A percentile compares a stretch with the other conserved stretches of the same genome.
Conservation (phyloP, 768 basidiomycete genomes). For the Pisolithus tinctorius region DNA sequence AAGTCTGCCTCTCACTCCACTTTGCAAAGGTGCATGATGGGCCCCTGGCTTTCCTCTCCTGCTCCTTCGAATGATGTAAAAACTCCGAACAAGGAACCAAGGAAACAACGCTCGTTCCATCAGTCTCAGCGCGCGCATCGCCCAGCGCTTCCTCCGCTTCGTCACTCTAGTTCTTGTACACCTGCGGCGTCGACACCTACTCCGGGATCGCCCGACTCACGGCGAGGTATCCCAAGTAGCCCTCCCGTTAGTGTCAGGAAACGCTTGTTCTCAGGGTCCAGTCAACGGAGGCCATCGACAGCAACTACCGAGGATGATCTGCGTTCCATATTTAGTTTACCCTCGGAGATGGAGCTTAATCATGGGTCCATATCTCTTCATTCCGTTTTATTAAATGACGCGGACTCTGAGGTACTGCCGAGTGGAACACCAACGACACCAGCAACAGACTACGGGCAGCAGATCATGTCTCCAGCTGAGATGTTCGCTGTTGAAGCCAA, state of each 20-base stretch:
- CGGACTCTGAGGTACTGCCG: constrained; percentile 32
- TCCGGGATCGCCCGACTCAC: constrained; percentile 3
- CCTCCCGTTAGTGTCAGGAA: constrained; percentile 31
- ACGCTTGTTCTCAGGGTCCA: constrained; percentile 60
- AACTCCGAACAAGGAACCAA: constrained; percentile 30
- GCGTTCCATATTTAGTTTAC: constrained; percentile 48
- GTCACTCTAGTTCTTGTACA: constrained; percentile 18
- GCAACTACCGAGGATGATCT: constrained; percentile 47
- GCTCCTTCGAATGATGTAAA: constrained; percentile 16
- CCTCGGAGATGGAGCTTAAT: constrained; percentile 35
- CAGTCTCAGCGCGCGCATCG: constrained; percentile 50
- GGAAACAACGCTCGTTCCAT: constrained; percentile 61
- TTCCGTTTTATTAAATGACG: constrained; percentile 44
- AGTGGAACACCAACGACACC: constrained; percentile 25
- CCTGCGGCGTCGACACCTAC: constrained; percentile 6
- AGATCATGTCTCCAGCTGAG: constrained; percentile 63
- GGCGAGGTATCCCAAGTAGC: constrained; percentile 1
- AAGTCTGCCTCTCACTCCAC: constrained; percentile 56
- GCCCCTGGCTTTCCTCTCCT: constrained; percentile 19
- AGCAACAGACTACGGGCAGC: constrained; percentile 46
- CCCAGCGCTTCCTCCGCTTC: constrained; percentile 32
- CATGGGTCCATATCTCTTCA: constrained; percentile 13
- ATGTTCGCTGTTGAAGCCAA: constrained; percentile 55
- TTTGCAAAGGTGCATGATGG: constrained; percentile 27
- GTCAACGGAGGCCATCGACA: constrained; percentile 45